Evolutionary conservation across 208 protist genomes (phyloP), one percentile per base, ranked within the genome.

Genomic region (Angomonas desouzai): DNA sequence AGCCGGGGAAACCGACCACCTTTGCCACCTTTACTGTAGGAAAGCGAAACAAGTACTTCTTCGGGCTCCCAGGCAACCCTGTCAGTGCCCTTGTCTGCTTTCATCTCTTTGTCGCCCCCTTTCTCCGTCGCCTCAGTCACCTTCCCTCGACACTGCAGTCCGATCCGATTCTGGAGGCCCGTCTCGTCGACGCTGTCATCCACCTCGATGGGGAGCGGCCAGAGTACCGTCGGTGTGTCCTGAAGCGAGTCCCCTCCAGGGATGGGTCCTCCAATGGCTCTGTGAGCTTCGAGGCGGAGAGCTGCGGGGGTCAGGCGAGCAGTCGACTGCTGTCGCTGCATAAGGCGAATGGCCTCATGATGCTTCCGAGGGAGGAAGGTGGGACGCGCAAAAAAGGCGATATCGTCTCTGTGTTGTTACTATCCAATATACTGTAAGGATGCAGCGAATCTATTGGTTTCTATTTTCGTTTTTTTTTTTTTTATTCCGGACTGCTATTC

Each of bases 31-130:
- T 51, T 23, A 51, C 45, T 16, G 18, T 22, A 27, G 20, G 45
- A 51, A 16, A 16, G 18, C 9, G 45, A 23, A 27, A 23, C 9
- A 51, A 51, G 20, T 51, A 27, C 20, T 51, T 51, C n/a, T 51
- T 51, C n/a, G 45, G 45, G 3, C 45, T 51, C 9, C 45, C 45
- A 4, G 45, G 45, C 6, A 51, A 51, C 45, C 45, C 45, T 27
- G 45, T 51, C 18, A 51, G 45, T 23, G 45, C 45, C 6, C 45
- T 51, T 3, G 45, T 51, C 18, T 51, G 45, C 20, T 51, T 51
- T 51, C 45, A 51, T 16, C 45, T 51, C 45, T 51, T 51, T 51
- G 45, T 51, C 3, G 45, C 45, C 10, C 45, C 45, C 45, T 51
- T 51, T 23, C 45, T 51, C 20, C 45, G 45, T 9, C 45, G 20